phyloP scores from a whole-genome alignment of 345 rosid genomes.

The Salix brachista region DNA sequence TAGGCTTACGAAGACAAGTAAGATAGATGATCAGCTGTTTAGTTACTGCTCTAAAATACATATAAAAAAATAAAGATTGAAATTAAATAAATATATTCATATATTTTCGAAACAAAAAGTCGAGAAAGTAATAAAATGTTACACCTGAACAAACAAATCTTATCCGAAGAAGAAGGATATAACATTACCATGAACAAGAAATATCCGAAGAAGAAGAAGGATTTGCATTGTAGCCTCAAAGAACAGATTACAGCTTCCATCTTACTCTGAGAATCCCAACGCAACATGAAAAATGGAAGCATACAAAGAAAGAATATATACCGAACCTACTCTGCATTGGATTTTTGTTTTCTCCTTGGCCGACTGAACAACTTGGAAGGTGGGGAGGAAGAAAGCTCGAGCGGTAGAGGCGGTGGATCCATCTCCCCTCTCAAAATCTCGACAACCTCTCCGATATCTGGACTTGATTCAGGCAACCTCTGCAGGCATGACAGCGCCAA shows the following conservation, averaged over 20 bases:
- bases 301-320: constrained; percentile 12
- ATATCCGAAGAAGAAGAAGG: background rate
- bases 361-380: constrained; percentile 60
- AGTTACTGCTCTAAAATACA: no score
- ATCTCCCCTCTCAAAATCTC: constrained; percentile 83
- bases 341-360: constrained; percentile 51
- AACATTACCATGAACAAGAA: background rate
- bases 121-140: no score
- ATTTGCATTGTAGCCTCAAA: constrained; percentile 15
- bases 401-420: constrained; percentile 61
- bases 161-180: background rate
- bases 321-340: constrained; percentile 41
- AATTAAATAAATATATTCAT: no score
- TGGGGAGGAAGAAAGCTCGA: constrained; percentile 91
- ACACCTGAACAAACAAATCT: background rate
- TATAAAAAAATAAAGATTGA: no score
- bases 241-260: constrained; percentile 2
- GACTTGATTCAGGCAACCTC: constrained; percentile 82
- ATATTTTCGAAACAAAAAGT: no score
- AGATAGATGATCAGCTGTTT: no score
- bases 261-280: background rate
- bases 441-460: constrained; percentile 73
- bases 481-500: constrained; percentile 80
- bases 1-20: background rate
- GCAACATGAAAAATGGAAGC: constrained; percentile 3